Percentiles rank a stretch among this genome's conserved stretches.
Conservation (phyloP, 257 asterid genomes). For the Solanum sejunctum region DNA sequence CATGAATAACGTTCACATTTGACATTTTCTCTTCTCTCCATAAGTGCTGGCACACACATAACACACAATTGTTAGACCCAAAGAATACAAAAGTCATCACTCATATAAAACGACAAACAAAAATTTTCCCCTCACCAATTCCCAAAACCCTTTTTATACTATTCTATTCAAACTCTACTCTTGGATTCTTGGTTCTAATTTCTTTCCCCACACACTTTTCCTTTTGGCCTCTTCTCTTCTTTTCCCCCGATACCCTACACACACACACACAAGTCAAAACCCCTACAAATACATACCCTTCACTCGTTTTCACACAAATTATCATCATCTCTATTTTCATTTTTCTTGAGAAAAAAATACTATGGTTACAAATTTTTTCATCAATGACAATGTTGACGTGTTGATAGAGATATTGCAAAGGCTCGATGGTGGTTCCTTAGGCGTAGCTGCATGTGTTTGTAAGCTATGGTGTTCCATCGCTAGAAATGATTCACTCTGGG, state of each 20-base stretch:
- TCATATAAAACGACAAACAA: conserved; percentile 20
- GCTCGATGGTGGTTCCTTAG: conserved; percentile 58
- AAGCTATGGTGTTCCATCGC: conserved; percentile 53
- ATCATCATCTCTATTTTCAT: neutral
- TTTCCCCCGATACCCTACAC: conserved; percentile 10
- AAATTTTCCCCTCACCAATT: conserved; percentile 4
- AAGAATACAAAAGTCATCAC: neutral
- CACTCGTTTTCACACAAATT: neutral
- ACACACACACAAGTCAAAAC: neutral
- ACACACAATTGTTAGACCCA: neutral
- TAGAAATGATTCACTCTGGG: conserved; percentile 70
- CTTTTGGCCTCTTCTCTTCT: conserved; percentile 44
- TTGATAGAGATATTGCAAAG: conserved; percentile 57
- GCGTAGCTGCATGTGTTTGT: conserved; percentile 78
- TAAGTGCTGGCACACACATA: neutral
- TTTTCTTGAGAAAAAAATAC: neutral
- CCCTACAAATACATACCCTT: neutral
- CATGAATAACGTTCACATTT: neutral
- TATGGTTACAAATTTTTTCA: conserved; percentile 12
- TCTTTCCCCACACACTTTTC: conserved; percentile 35
- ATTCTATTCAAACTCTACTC: neutral
- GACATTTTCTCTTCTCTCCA: neutral
- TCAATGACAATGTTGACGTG: conserved; percentile 61
- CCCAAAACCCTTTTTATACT: neutral
- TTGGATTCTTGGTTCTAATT: conserved; percentile 15